Base-by-base conservation (phyloP, 1,139 yeast genomes). In the Entelexis sorbosivorans region DNA sequence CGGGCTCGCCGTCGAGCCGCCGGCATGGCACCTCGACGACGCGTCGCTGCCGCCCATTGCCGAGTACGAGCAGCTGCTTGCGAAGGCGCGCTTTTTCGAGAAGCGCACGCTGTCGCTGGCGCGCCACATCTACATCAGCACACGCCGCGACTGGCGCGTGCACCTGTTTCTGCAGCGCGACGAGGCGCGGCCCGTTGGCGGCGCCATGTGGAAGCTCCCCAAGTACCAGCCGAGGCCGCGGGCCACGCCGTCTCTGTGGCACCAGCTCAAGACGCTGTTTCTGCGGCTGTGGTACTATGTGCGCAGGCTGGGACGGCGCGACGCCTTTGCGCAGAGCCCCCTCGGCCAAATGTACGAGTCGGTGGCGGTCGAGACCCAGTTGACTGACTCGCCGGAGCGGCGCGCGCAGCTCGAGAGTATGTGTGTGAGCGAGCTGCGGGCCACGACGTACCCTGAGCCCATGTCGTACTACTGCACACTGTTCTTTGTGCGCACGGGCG, bases 31-130 rank as follows among this genome's bases (percentile, higher is more conserved):
- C 26, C 47, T 50, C 33, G 42, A 35, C 32, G 44, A 40, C 16
- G 49, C 29, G 16, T n/a, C 26, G 8, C 17, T 54, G 34, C 57
- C 57, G 16, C 46, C 54, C n/a, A 24, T 54, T 5, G 47, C 46
- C 14, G 52, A 54, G 22, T 54, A 44, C 32, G 57, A 53, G 33
- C 11, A 29, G 24, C 43, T 54, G 39, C 29, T 22, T 16, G 17
- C 13, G 3, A 44, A 44, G 28, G 48, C 44, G 5, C 28, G 46
- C 19, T 6, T 19, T 14, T 54, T 54, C 39, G 49, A 49, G 36
- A 20, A 31, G 32, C 13, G 24, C 9, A 49, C 38, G 14, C 19
- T 24, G 3, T 1, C 14, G 22, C 14, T 20, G 8, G 54, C 54
- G 6, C 40, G 52, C 5, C 9, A 24, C 11, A 32, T 33, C 16